Evolutionary conservation across 2,329 filamentous ascomycete species (phyloP), one percentile per base, ranked within the genome.

Genomic region (Mycosphaerelloides madeirae): DNA sequence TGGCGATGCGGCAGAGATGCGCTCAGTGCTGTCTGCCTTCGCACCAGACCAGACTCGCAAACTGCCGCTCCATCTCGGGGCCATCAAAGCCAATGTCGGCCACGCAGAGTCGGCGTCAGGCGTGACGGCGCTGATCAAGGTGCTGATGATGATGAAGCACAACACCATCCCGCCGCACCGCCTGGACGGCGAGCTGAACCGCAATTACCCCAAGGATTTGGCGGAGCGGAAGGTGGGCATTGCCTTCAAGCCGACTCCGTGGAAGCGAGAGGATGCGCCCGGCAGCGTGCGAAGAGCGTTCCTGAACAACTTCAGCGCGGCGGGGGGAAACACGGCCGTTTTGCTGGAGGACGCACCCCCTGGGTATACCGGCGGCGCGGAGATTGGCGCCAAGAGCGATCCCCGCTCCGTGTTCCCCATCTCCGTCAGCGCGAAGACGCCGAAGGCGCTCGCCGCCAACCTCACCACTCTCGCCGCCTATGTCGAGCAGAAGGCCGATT

Each of bases 241-340:
- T 53, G 31, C 51, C 16, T 71, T 76, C 49, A 68, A 79, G 51
- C 59, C 71, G 38, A 77, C 59, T 0, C 52, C 62, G 1, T 73
- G 71, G 64, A 20, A 51, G 1, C 2, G 60, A 53, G 11, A 49
- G 49, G 19, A 56, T 65, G 41, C 64, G 75, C 2, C 61, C 63
- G 6, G 67, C 71, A 0, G 63, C 70, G 11, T 12, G n/a, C 33
- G 33, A 3, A 6, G 11, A 6, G 33, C 33, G 6, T 35, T 35
- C 18, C 63, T 84, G 50, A 87, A 87, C 68, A 85, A 84, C 67
- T 86, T 85, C 60, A 79, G 78, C 50, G 84, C 83, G 5, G 81
- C 83, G 41, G 83, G 83, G 52, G 83, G 83, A 25, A 87, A 87
- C 64, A 85, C 83, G 1, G 78, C 80, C 13, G 62, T 86, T 16